phyloP scores from a whole-genome alignment of 768 basidiomycete genomes.

The Leccinum subtestaceum region DNA sequence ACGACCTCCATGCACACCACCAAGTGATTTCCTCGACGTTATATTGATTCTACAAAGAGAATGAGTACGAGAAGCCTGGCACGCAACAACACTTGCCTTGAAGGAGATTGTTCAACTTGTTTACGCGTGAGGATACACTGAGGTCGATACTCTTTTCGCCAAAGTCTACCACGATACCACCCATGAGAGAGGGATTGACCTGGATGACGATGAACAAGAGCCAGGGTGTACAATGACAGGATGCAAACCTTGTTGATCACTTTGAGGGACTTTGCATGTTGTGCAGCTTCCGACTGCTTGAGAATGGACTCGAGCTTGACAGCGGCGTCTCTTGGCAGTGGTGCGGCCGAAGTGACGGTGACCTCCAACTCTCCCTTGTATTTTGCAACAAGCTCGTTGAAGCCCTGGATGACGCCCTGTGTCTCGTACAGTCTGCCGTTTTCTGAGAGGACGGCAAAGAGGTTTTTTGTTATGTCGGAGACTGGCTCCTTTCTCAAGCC shows the following conservation, averaged over 20 bases:
- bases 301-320: conserved; percentile 79
- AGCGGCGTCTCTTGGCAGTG: conserved; percentile 75
- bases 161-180: conserved; percentile 93
- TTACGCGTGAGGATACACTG: conserved; percentile 90
- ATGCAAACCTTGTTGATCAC: conserved; percentile 81
- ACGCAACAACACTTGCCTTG: conserved; percentile 54
- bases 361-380: conserved; percentile 94
- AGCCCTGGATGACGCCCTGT: conserved; percentile 83
- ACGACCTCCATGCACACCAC: background rate
- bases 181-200: conserved; percentile 91
- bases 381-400: conserved; percentile 83
- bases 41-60: conserved; percentile 26
- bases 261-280: conserved; percentile 85
- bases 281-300: conserved; percentile 82
- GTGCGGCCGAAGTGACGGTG: conserved; percentile 82
- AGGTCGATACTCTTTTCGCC: conserved; percentile 98
- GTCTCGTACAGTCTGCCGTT: conserved; percentile 90
- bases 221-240: background rate
- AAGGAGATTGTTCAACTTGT: conserved; percentile 87
- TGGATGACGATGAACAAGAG: conserved; percentile 31
- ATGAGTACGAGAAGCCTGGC: conserved; percentile 13
- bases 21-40: background rate
- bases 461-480: conserved; percentile 88
- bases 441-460: conserved; percentile 85
- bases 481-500: conserved; percentile 70